Evolutionary conservation across 73 alveolate genomes (phyloP).

Genomic region (Paramecium biaurelia): DNA sequence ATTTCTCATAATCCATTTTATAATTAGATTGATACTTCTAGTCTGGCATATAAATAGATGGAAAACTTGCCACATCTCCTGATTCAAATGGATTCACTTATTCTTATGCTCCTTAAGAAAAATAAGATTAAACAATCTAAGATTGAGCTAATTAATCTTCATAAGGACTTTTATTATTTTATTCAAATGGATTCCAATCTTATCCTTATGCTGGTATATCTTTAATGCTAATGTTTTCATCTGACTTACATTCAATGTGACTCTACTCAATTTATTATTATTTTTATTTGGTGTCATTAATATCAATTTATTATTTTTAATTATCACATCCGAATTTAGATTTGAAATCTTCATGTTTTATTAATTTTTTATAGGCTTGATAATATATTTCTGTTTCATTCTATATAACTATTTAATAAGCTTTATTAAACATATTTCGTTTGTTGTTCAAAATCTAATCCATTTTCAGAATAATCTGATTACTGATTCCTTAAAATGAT

Average conservation of each 20-base stretch:
- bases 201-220: background rate
- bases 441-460: background rate
- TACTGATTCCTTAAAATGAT: background rate
- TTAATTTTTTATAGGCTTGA: background rate
- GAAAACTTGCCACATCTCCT: background rate
- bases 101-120: constrained; percentile 9
- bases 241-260: background rate
- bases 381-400: background rate
- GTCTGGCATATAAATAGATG: background rate
- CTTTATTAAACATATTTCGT: background rate
- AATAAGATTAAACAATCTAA: background rate
- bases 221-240: background rate
- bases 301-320: background rate
- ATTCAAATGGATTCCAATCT: background rate
- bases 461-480: background rate
- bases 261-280: background rate
- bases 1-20: background rate
- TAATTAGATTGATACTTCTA: background rate
- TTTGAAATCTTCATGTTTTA: background rate
- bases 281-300: background rate
- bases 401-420: background rate
- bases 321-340: background rate
- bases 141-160: background rate
- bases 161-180: background rate
- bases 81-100: background rate